phyloP scores from a whole-genome alignment of 768 basidiomycete genomes.

The Suillus fuscotomentosus region DNA sequence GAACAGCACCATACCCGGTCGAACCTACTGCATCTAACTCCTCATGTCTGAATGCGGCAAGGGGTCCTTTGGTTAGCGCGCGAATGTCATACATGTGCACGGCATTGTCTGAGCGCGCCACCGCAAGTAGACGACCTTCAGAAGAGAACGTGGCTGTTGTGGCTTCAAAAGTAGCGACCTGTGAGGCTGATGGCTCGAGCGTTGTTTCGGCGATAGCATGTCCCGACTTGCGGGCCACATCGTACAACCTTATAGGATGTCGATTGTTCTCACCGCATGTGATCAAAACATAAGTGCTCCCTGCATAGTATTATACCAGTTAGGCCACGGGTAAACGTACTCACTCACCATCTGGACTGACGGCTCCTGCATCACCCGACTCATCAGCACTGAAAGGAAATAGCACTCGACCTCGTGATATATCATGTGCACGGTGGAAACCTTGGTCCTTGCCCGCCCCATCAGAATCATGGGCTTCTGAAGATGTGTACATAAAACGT shows the following conservation, averaged over 20 bases:
- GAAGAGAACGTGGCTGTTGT: slow-evolving; percentile 54
- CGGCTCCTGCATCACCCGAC: slow-evolving; percentile 51
- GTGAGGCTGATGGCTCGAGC: slow-evolving; percentile 25
- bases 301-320: background rate
- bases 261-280: slow-evolving; percentile 22
- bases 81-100: slow-evolving; percentile 65
- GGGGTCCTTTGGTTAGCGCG: slow-evolving; percentile 41
- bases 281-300: slow-evolving; percentile 29
- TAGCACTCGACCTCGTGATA: slow-evolving; percentile 16
- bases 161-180: slow-evolving; percentile 39
- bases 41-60: slow-evolving; percentile 51
- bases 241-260: slow-evolving; percentile 50
- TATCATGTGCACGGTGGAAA: slow-evolving; percentile 52
- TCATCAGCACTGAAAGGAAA: slow-evolving; percentile 45
- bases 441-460: slow-evolving; percentile 29
- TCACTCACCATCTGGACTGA: slow-evolving; percentile 45
- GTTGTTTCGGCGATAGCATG: slow-evolving; percentile 27
- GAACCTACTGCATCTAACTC: slow-evolving; percentile 30
- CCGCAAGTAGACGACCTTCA: slow-evolving; percentile 58
- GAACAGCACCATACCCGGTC: slow-evolving; percentile 46
- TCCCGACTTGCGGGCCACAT: slow-evolving; percentile 37
- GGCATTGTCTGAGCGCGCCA: slow-evolving; percentile 58
- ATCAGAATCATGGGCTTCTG: slow-evolving; percentile 38
- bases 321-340: background rate
- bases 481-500: slow-evolving; percentile 51